These are phyloP conservation scores for Colletotrichum sp. DNA, from an alignment of 2,329 filamentous ascomycete species.

Conservation along the genomic window DNA sequence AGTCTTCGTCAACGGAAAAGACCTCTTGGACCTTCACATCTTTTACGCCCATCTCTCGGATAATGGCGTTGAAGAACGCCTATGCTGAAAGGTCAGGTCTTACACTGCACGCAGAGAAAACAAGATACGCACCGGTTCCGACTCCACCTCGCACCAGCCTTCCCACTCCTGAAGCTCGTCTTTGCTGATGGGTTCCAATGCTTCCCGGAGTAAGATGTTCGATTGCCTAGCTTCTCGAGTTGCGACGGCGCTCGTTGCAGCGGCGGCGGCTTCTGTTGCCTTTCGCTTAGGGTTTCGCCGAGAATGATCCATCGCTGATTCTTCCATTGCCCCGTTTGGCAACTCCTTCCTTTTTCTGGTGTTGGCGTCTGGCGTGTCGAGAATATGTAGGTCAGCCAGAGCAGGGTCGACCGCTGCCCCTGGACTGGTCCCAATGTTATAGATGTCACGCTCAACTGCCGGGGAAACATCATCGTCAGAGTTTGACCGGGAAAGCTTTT, in stretches of 20 bases:
- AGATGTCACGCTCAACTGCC: neutral
- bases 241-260: neutral
- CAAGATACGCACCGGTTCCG: slow-evolving; percentile 72
- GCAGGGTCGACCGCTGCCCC: neutral
- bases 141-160: slow-evolving; percentile 86
- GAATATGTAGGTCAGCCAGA: neutral
- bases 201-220: slow-evolving; percentile 49
- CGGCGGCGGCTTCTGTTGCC: slow-evolving; percentile 38
- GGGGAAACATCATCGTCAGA: neutral
- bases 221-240: slow-evolving; percentile 22
- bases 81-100: slow-evolving; percentile 34
- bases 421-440: neutral
- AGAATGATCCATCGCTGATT: slow-evolving; percentile 13
- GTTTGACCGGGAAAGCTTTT: neutral
- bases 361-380: neutral
- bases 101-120: neutral
- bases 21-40: slow-evolving; percentile 80
- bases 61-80: slow-evolving; percentile 86
- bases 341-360: slow-evolving; percentile 8
- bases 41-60: slow-evolving; percentile 77
- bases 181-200: slow-evolving; percentile 51
- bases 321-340: neutral
- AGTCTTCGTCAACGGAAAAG: slow-evolving; percentile 71
- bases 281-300: slow-evolving; percentile 51
- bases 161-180: slow-evolving; percentile 67